These are phyloP conservation scores for Pseudogymnoascus sp. DNA, from an alignment of 2,329 filamentous ascomycete species.

Conservation along the genomic window DNA sequence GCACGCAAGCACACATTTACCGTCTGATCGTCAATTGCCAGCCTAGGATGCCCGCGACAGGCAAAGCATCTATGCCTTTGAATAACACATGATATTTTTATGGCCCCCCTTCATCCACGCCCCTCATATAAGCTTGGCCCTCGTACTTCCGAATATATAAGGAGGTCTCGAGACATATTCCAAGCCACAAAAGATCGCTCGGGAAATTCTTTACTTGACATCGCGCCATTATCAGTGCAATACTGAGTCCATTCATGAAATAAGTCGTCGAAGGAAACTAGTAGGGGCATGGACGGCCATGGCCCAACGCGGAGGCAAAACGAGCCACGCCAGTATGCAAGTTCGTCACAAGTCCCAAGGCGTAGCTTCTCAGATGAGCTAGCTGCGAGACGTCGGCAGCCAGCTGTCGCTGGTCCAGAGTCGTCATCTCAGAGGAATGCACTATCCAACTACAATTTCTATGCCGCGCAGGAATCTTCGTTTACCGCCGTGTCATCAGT, in stretches of 20 bases:
- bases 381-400: not conserved
- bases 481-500: conserved; percentile 2
- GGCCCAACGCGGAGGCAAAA: conserved; percentile 5
- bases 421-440: not conserved
- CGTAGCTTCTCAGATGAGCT: not conserved
- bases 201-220: not conserved
- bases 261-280: not conserved
- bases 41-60: not conserved
- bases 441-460: not conserved
- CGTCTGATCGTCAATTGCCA: not conserved
- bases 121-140: not conserved
- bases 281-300: conserved; percentile 5
- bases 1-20: not conserved
- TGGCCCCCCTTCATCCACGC: not conserved
- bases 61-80: not conserved
- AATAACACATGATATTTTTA: conserved; percentile 7
- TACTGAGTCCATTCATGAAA: not conserved
- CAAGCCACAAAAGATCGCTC: not conserved
- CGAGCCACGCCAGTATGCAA: conserved; percentile 1
- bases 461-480: not conserved
- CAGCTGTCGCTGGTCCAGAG: not conserved
- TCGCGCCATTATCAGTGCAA: not conserved
- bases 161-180: not conserved
- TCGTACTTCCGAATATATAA: not conserved
- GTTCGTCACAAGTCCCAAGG: not conserved